Percentiles rank a stretch among this genome's conserved stretches.
These are phyloP conservation scores for Globisporangium perplexum DNA, from an alignment of 352 stramenopile genomes.

Conservation along the genomic window DNA sequence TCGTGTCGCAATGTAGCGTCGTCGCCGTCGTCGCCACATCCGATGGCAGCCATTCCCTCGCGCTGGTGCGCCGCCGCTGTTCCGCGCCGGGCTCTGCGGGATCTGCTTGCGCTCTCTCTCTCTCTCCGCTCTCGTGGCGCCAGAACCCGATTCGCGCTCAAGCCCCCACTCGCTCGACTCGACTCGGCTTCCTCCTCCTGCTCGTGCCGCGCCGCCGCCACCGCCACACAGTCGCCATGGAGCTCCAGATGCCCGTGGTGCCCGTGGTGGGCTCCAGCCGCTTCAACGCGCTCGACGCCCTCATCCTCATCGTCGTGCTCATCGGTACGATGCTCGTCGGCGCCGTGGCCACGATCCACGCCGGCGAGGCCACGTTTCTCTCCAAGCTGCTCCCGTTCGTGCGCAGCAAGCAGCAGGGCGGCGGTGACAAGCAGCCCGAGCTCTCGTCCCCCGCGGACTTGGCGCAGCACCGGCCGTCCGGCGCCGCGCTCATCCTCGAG, in stretches of 20 bases:
- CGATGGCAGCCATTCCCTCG: constrained; percentile 2
- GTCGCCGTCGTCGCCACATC: too few species aligned
- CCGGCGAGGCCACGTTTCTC: constrained; percentile 10
- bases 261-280: constrained; percentile 4
- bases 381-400: constrained; percentile 9
- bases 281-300: constrained; percentile 13
- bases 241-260: constrained; percentile 6
- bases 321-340: constrained; percentile 15
- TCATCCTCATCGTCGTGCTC: constrained; percentile 15
- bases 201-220: background rate
- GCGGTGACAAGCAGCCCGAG: background rate
- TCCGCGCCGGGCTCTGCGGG: too few species aligned
- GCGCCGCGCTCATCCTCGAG: constrained; percentile 22
- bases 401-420: constrained; percentile 1
- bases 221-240: background rate
- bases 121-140: background rate
- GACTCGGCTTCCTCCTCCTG: background rate
- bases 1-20: too few species aligned
- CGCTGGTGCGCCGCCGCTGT: too few species aligned
- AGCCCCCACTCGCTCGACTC: background rate
- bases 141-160: background rate
- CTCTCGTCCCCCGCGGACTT: constrained; percentile 8
- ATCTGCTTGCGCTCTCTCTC: background rate
- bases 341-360: constrained; percentile 17
- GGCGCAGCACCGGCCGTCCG: constrained; percentile 5